Base-by-base conservation (phyloP, 2,329 filamentous ascomycete genomes). In the Raffaelea deltoideospora region DNA sequence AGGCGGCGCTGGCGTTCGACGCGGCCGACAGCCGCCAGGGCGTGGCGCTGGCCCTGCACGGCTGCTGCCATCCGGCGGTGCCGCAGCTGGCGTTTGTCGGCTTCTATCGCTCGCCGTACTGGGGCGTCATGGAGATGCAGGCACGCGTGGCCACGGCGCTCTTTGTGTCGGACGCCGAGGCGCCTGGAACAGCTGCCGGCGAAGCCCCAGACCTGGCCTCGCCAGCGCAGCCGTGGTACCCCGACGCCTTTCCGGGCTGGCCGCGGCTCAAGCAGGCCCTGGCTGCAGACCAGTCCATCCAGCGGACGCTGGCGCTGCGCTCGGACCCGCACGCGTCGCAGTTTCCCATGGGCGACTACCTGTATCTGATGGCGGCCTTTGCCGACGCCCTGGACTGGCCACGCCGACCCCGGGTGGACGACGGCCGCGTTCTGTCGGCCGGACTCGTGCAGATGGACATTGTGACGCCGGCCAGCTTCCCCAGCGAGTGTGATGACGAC, bases 71-170 rank as follows among this genome's bases (percentile, higher is more conserved):
- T 40, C 65, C 68, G 0, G 57, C 63, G 0, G 54, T 86, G 0
- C 68, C 76, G 0, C 69, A 69, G 6, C 57, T 90, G 0, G 82
- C 80, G 1, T 87, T 90, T 47, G 76, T 90, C 1, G 84, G 84
- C 1, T 85, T 86, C 55, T 92, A 92, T 50, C 70, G 84, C 42
- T 80, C 80, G 0, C 82, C 83, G 0, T 90, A 84, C 52, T 92
- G 84, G 84, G 79, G 79, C 1, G 75, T 86, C 0, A 85, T 88
- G 67, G 83, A 90, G 53, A 82, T 86, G 78, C 84, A 92, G 55
- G 77, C 83, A 3, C 69, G 79, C 1, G 67, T 81, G 42, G 58
- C 87, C 6, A 65, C 76, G 0, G 54, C 66, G 11, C 52, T 72
- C 10, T 87, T 81, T 23, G 36, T 30, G 15, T 30, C 32, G 3